Percentiles rank a stretch among this genome's conserved stretches.
phyloP scores from a whole-genome alignment of 768 basidiomycete genomes.

The Kwoniella bestiolae region DNA sequence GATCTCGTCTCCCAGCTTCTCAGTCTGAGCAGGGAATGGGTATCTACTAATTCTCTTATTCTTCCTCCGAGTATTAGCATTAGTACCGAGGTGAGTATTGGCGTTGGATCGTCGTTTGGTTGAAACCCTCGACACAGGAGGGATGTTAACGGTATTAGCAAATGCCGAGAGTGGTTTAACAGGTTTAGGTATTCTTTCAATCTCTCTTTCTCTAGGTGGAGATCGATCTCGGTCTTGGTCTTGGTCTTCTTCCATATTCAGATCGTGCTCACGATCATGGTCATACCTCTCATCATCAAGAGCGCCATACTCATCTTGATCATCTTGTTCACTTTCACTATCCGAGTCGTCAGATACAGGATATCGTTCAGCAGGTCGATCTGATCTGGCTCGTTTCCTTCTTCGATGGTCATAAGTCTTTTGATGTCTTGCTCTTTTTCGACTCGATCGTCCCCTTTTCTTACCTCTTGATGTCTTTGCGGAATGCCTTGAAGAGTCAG shows the following conservation, averaged over 20 bases:
- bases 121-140: too few relatives aligned
- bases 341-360: too few relatives aligned
- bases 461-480: not conserved
- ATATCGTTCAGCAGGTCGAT: not conserved
- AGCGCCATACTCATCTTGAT: too few relatives aligned
- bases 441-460: not conserved
- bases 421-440: not conserved
- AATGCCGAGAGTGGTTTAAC: constrained; percentile 1
- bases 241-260: not conserved
- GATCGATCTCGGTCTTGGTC: too few relatives aligned
- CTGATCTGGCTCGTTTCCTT: not conserved
- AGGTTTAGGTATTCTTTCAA: constrained; percentile 1
- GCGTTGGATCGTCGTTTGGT: too few relatives aligned
- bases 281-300: not conserved
- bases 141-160: constrained; percentile 1
- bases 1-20: constrained; percentile 6
- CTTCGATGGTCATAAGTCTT: not conserved
- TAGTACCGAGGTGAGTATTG: too few relatives aligned
- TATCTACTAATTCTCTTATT: not conserved
- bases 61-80: not conserved
- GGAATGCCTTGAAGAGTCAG: not conserved
- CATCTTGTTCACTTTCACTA: too few relatives aligned
- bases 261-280: not conserved
- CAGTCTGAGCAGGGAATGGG: not conserved
- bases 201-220: not conserved